Conservation (phyloP, 805 yeast species). For the Saccharomyces kudriavzevii region DNA sequence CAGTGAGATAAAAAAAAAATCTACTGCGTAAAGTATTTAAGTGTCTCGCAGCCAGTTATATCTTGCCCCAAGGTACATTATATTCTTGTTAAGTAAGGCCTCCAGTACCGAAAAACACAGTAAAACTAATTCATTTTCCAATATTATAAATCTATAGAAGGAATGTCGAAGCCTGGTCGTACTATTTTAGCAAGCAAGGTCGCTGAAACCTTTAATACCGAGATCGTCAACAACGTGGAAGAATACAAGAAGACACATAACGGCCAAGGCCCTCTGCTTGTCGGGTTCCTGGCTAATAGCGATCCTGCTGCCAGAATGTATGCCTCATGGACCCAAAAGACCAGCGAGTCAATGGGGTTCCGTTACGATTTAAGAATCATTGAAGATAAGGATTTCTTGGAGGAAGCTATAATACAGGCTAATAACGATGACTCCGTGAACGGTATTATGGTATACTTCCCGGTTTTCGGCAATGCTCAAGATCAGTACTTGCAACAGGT, state of each 20-base stretch:
- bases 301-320: slow-evolving; percentile 96
- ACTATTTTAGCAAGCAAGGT: slow-evolving; percentile 82
- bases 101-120: not conserved
- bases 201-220: slow-evolving; percentile 73
- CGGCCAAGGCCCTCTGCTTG: slow-evolving; percentile 60
- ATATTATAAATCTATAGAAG: not conserved
- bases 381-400: slow-evolving; percentile 69
- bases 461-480: slow-evolving; percentile 90
- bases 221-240: slow-evolving; percentile 52
- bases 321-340: slow-evolving; percentile 92
- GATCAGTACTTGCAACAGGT: slow-evolving; percentile 94
- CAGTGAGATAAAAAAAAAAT: not conserved
- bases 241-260: slow-evolving; percentile 29
- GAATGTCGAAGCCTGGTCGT: slow-evolving; percentile 43
- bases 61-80: not conserved
- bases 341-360: slow-evolving; percentile 81
- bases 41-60: not conserved
- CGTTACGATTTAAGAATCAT: slow-evolving; percentile 67
- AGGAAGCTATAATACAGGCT: slow-evolving; percentile 74
- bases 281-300: slow-evolving; percentile 83
- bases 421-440: slow-evolving; percentile 67
- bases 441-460: slow-evolving; percentile 96
- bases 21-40: not conserved
- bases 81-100: not conserved
- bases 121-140: not conserved